phyloP scores from a whole-genome alignment of 257 asterid species.

The Datura wrightii region DNA sequence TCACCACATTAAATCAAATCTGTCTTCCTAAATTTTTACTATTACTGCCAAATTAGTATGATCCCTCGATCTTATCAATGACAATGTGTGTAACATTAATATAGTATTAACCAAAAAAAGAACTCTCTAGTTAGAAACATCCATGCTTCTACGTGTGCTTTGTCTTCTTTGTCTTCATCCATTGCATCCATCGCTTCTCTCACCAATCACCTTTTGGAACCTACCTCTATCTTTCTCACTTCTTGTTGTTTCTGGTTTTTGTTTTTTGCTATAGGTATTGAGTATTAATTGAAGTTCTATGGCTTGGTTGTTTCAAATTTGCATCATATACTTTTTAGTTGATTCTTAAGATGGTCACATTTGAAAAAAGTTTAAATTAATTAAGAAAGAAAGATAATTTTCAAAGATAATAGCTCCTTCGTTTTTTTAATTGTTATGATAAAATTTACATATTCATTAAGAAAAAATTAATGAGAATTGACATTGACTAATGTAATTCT shows the following conservation, averaged over 20 bases:
- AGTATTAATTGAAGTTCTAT: not conserved
- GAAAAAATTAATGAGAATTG: too few relatives aligned
- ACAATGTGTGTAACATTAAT: too few relatives aligned
- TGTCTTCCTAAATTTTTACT: constrained; percentile 29
- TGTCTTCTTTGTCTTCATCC: constrained; percentile 51
- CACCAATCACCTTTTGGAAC: not conserved
- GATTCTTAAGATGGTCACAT: too few relatives aligned
- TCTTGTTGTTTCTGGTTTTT: not conserved
- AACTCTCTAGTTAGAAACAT: constrained; percentile 34
- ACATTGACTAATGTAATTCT: too few relatives aligned
- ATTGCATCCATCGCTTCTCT: constrained; percentile 21
- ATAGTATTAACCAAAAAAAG: too few relatives aligned
- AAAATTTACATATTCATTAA: too few relatives aligned
- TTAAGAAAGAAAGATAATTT: too few relatives aligned
- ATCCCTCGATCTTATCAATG: not conserved
- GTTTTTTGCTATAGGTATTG: not conserved
- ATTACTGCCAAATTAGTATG: not conserved
- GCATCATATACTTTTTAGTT: too few relatives aligned
- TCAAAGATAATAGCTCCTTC: too few relatives aligned
- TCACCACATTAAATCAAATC: not conserved
- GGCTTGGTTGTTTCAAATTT: not conserved
- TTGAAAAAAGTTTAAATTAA: too few relatives aligned
- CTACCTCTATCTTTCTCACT: constrained; percentile 35
- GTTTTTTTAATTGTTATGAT: too few relatives aligned
- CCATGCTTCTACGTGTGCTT: constrained; percentile 57